Conservation (phyloP, 352 stramenopile species). For the Pythium aquatile region DNA sequence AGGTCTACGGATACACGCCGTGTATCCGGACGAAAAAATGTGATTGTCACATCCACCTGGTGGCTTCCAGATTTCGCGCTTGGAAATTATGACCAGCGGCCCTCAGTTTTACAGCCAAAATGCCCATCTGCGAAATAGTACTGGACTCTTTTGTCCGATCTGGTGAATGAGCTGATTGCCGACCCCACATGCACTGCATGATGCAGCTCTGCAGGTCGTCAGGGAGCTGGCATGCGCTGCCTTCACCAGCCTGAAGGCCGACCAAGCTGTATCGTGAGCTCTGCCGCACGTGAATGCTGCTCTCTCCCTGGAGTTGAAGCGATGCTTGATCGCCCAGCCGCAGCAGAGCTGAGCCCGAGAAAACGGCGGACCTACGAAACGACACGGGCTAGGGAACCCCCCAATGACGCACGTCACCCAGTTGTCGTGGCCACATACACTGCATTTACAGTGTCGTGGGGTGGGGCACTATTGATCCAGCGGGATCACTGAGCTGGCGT, state of each 20-base stretch:
- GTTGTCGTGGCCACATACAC: not conserved
- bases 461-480: not conserved
- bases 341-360: not conserved
- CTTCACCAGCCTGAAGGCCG: no score
- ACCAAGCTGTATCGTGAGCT: not conserved
- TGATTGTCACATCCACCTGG: slow-evolving; percentile 5
- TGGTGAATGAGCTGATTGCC: slow-evolving; percentile 6
- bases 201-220: not conserved
- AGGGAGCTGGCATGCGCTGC: not conserved
- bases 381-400: slow-evolving; percentile 9
- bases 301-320: not conserved
- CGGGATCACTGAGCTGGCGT: not conserved
- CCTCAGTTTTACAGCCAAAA: not conserved
- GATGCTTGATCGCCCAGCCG: not conserved
- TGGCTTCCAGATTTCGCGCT: not conserved
- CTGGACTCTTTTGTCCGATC: slow-evolving; percentile 2
- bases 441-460: not conserved
- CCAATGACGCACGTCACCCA: slow-evolving; percentile 3
- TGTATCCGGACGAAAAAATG: slow-evolving; percentile 4
- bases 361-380: slow-evolving; percentile 6
- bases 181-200: not conserved
- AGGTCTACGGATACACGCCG: slow-evolving; percentile 1
- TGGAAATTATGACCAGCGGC: not conserved
- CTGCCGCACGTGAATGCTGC: not conserved
- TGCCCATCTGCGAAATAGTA: not conserved